Evolutionary conservation across 2,329 filamentous ascomycete genomes (phyloP), one percentile per base, ranked within the genome.

Genomic region (Claviceps sp.): DNA sequence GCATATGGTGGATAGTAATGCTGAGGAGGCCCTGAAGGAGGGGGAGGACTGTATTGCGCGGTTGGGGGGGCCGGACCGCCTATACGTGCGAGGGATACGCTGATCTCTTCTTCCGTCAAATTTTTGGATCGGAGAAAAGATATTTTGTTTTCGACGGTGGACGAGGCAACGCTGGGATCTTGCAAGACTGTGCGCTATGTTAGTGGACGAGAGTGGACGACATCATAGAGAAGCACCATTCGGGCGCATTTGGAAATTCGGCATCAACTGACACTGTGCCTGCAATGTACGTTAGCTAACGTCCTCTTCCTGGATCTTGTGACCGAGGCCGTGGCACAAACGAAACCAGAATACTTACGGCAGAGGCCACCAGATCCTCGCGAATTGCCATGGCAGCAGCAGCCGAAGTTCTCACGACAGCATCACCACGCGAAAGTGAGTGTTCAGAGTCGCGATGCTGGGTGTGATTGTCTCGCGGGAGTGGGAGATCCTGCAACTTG

Each of bases 81-180:
- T 2, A 34, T 82, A 62, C 91, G 82, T 43, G 87, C 78, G 58
- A 98, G 77, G 16, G 94, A 87, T 40, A 81, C 75, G 63, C 93
- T 87, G 62, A 98, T 86, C 70, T 98, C 94, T 69, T 97, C 91
- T 67, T 93, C 87, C 1, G 91, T 97, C 51, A 98, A 78, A 68
- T 98, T 97, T 72, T 98, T 98, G 7, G 90, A 94, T 67, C 90
- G 87, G 20, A 98, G 77, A 61, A 98, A 98, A 8, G 89, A 86
- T 54, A 97, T 79, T 58, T 89, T 84, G 69, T 93, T 96, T 63
- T 97, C 93, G 56, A 95, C 72, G n/a, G 93, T 85, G 5, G 93
- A 91, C 9, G 82, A 81, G 40, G 89, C 82, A 59, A 98, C 91
- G 49, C 85, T 94, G 11, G 93, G 90, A 67, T 98, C 93, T 71